phyloP scores from a whole-genome alignment of 352 stramenopile species.

The Blastocystis sp. region DNA sequence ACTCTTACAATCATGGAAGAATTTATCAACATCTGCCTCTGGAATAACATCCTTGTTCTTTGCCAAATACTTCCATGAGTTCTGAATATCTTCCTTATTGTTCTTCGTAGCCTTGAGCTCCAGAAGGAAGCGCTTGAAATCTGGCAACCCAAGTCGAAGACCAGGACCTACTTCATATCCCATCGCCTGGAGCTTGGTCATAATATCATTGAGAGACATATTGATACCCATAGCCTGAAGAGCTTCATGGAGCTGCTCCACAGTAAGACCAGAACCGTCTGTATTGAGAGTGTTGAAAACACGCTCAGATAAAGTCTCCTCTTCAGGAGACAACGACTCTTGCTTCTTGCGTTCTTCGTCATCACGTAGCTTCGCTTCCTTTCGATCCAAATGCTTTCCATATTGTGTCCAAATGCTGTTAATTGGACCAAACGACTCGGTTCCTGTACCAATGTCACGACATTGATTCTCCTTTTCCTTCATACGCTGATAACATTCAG shows the following conservation, averaged over 20 bases:
- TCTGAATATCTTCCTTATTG: slow-evolving; percentile 58
- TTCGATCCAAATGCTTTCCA: slow-evolving; percentile 52
- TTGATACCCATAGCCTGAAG: slow-evolving; percentile 57
- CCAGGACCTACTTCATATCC: slow-evolving; percentile 34
- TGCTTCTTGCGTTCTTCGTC: slow-evolving; percentile 60
- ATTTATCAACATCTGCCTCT: slow-evolving; percentile 28
- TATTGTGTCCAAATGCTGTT: slow-evolving; percentile 50
- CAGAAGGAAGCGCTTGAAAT: slow-evolving; percentile 46
- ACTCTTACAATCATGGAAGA: slow-evolving; percentile 39
- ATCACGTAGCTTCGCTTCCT: slow-evolving; percentile 44
- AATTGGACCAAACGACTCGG: slow-evolving; percentile 45
- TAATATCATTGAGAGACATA: slow-evolving; percentile 50
- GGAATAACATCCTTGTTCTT: slow-evolving; percentile 31
- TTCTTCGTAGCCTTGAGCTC: slow-evolving; percentile 59
- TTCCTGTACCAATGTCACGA: slow-evolving; percentile 31
- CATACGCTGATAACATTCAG: slow-evolving; percentile 39
- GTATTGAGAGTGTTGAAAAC: slow-evolving; percentile 50
- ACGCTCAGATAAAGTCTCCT: slow-evolving; percentile 19
- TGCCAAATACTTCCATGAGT: slow-evolving; percentile 56
- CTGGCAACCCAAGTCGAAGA: slow-evolving; percentile 31
- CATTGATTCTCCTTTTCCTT: slow-evolving; percentile 58
- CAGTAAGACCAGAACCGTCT: slow-evolving; percentile 30
- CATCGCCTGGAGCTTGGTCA: slow-evolving; percentile 44
- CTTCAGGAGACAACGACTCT: slow-evolving; percentile 38
- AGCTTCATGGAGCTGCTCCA: slow-evolving; percentile 42